These are phyloP conservation scores for Flammula alnicola DNA, from an alignment of 1,284 basidiomycete species.

Conservation along the genomic window DNA sequence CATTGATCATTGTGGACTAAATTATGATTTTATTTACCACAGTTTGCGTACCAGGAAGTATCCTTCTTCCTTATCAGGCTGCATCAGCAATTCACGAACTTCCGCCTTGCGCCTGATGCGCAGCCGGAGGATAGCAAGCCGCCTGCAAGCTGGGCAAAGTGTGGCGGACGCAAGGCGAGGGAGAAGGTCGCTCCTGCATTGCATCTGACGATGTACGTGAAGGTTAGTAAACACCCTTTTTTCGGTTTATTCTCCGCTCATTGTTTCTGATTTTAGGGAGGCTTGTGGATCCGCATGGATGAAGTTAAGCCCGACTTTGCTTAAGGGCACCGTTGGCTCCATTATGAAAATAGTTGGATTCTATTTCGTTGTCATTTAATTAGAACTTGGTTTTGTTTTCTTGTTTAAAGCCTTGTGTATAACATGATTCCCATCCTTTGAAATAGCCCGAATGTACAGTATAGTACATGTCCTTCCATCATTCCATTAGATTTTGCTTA, in stretches of 20 bases:
- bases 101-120: slow-evolving; percentile 47
- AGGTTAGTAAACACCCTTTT: slow-evolving; percentile 30
- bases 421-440: no score
- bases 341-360: neutral
- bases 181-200: slow-evolving; percentile 44
- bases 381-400: no score
- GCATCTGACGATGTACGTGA: slow-evolving; percentile 51
- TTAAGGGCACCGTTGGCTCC: neutral
- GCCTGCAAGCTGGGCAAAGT: slow-evolving; percentile 40
- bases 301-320: slow-evolving; percentile 12
- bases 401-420: no score
- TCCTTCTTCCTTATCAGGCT: slow-evolving; percentile 45
- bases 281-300: slow-evolving; percentile 31
- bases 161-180: slow-evolving; percentile 35
- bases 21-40: neutral
- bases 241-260: neutral
- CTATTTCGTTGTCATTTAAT: neutral
- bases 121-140: slow-evolving; percentile 39
- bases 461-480: no score
- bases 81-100: slow-evolving; percentile 50
- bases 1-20: no score
- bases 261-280: slow-evolving; percentile 22
- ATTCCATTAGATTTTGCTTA: no score
- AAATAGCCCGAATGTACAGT: no score
- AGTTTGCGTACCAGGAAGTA: slow-evolving; percentile 46